These are phyloP conservation scores for Trichoderma pleuroti DNA, from an alignment of 2,329 filamentous ascomycete species.

Conservation along the genomic window DNA sequence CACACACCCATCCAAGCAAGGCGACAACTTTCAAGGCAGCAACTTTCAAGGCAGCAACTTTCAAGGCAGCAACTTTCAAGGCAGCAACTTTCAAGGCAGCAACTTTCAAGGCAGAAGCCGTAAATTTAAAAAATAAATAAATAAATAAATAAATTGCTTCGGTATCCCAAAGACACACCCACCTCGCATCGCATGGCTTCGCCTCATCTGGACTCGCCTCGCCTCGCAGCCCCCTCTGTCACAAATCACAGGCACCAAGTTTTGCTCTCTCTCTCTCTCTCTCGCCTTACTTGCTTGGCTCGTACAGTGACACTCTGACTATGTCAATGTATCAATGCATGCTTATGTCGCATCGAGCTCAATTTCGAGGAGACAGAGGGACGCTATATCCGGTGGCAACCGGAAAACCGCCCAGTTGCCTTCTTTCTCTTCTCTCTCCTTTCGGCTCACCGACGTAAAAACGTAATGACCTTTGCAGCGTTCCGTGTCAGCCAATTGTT, in stretches of 20 bases:
- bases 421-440: not conserved
- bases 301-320: not conserved
- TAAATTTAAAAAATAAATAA: not conserved
- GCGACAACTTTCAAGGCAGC: not conserved
- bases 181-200: not conserved
- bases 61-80: not conserved
- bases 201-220: not conserved
- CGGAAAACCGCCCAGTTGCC: not conserved
- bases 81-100: not conserved
- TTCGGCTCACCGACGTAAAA: not conserved
- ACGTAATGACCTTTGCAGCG: not conserved
- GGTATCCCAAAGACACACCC: not conserved
- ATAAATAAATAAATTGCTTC: not conserved
- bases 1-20: not conserved
- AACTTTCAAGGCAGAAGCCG: not conserved
- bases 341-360: not conserved
- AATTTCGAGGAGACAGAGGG: not conserved
- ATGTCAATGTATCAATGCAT: not conserved
- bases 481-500: not conserved
- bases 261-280: not conserved
- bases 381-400: not conserved
- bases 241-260: not conserved
- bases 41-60: not conserved
- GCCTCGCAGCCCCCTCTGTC: not conserved
- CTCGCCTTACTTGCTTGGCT: not conserved